A percentile compares a stretch with the other conserved stretches of the same genome.
These are phyloP conservation scores for Amesomyces nigricolor DNA, from an alignment of 2,329 filamentous ascomycete genomes.

Conservation along the genomic window DNA sequence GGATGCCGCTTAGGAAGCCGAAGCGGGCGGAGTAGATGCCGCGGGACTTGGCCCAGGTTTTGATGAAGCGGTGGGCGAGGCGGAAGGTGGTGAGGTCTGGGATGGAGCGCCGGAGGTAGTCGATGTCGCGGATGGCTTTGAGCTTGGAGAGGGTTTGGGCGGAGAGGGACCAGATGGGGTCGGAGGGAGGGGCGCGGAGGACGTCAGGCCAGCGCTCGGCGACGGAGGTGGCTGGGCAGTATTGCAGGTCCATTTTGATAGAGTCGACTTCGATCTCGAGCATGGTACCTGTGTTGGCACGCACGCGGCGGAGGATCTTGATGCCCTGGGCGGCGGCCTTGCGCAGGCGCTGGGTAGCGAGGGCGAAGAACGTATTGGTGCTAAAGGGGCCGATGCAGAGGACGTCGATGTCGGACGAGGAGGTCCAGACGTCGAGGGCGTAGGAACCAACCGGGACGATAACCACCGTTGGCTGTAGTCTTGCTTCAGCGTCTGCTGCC, in stretches of 20 bases:
- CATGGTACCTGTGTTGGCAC: slow-evolving; percentile 56
- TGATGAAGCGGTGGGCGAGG: slow-evolving; percentile 54
- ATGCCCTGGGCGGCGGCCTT: slow-evolving; percentile 41
- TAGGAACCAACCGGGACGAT: slow-evolving; percentile 62
- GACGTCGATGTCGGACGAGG: slow-evolving; percentile 58
- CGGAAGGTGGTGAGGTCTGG: slow-evolving; percentile 55
- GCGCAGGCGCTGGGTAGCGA: slow-evolving; percentile 50
- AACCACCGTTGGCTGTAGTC: slow-evolving; percentile 36
- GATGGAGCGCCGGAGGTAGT: slow-evolving; percentile 54
- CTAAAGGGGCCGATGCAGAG: slow-evolving; percentile 59
- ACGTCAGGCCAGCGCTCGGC: slow-evolving; percentile 48
- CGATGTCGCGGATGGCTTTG: slow-evolving; percentile 58
- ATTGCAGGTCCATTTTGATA: slow-evolving; percentile 60
- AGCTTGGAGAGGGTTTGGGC: slow-evolving; percentile 54
- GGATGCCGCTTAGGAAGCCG: slow-evolving; percentile 60
- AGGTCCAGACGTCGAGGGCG: slow-evolving; percentile 56
- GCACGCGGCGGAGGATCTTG: slow-evolving; percentile 51
- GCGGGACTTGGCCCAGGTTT: slow-evolving; percentile 54
- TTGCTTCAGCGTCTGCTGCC: slow-evolving; percentile 1
- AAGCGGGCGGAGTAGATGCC: slow-evolving; percentile 62
- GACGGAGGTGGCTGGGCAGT: slow-evolving; percentile 54
- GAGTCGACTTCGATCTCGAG: slow-evolving; percentile 55
- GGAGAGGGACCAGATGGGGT: slow-evolving; percentile 51
- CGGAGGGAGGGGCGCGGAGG: slow-evolving; percentile 42
- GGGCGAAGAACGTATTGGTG: slow-evolving; percentile 54